phyloP scores from a whole-genome alignment of 768 basidiomycete genomes.

The Boletus subparvulus region DNA sequence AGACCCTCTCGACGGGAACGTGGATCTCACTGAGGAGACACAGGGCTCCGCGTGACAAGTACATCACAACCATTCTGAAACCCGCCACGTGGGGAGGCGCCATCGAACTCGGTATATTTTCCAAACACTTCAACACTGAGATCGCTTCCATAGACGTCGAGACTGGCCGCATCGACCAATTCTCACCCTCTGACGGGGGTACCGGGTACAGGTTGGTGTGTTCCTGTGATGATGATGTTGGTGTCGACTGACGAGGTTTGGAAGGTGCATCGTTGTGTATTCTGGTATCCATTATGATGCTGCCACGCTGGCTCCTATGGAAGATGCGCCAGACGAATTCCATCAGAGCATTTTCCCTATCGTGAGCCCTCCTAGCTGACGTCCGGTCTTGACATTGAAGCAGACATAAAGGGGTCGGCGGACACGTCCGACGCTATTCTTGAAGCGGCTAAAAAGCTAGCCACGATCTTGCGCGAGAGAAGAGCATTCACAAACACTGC shows the following conservation, averaged over 20 bases:
- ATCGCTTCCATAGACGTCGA: constrained; percentile 91
- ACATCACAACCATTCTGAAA: constrained; percentile 78
- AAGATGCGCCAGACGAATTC: constrained; percentile 70
- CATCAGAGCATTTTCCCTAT: constrained; percentile 84
- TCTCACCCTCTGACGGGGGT: constrained; percentile 44
- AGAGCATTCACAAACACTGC: constrained; percentile 89
- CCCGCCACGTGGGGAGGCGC: constrained; percentile 92
- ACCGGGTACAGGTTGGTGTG: constrained; percentile 31
- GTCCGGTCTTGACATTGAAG: constrained; percentile 25
- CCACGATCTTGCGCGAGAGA: constrained; percentile 66
- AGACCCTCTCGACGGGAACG: background rate
- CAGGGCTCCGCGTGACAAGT: constrained; percentile 61
- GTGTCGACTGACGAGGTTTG: constrained; percentile 2
- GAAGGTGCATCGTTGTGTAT: constrained; percentile 79
- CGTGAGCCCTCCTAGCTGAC: constrained; percentile 31
- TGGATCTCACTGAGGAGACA: background rate
- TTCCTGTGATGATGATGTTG: background rate
- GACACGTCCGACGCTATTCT: constrained; percentile 55
- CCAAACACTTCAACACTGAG: constrained; percentile 78
- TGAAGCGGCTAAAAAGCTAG: constrained; percentile 67
- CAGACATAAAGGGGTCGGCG: constrained; percentile 19
- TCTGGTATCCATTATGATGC: constrained; percentile 98
- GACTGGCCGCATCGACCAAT: constrained; percentile 85
- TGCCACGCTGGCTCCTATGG: constrained; percentile 74
- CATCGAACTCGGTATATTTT: constrained; percentile 86